Base-by-base conservation (phyloP, 225 moss, liverwort and hornwort species). In the Bryum argenteum region DNA sequence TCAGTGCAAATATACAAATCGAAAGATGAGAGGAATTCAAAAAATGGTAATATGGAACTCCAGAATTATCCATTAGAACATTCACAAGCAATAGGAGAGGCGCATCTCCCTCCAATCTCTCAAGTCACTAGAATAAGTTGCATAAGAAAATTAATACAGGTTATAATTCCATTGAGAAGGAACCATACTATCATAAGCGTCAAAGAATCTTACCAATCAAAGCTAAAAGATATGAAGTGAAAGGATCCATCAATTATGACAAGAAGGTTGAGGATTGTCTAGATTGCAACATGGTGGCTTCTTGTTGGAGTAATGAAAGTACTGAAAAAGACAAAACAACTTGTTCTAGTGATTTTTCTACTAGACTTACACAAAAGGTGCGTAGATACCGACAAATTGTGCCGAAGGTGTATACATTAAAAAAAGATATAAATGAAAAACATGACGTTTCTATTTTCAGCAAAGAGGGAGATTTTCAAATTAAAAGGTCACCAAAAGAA, bases 361-460 rank as follows among this genome's bases (percentile, higher is more conserved):
- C 1, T 17, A 45, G 0, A 24, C 39, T 18, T 15, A 11, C 1
- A 33, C 22, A 56, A 51, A 19, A 38, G 4, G 4, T 19, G 37
- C 6, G 2, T 10, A 54, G 6, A 53, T 17, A 45, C 5, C 0
- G 23, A 10, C 39, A 4, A n/a, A 65, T 0, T 0, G 0, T 9
- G 1, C 11, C 53, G 45, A 13, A 24, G 56, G 19, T 20, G 6
- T 23, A 28, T 0, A 6, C 53, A 17, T 54, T 11, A 37, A 9
- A 53, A 19, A 45, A 72, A 6, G 22, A 42, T 0, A 17, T 3
- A 56, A 26, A 2, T 38, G 21, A 9, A 5, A 61, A 9, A 18
- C 7, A 28, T 57, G 6, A 5, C 17, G 17, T 57, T 50, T 1
- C 15, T 8, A 5, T 15, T 45, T 43, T 38, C 2, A 1, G 43